phyloP scores from a whole-genome alignment of 2,329 filamentous ascomycete species.

The Immersiporthe knoxdaviesiana region DNA sequence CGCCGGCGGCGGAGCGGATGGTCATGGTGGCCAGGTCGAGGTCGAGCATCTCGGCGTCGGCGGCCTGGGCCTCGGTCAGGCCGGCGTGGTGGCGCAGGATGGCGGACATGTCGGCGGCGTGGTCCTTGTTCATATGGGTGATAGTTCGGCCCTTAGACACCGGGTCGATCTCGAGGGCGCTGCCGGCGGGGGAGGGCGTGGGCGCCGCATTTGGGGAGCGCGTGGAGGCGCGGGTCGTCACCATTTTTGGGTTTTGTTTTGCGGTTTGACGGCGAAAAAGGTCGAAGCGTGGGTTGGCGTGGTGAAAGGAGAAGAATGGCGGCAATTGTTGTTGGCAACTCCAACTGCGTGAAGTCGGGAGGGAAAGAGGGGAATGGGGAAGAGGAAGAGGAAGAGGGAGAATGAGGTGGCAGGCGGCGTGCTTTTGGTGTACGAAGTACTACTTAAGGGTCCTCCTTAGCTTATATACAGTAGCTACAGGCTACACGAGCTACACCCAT shows the following conservation, averaged over 20 bases:
- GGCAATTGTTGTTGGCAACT: background rate
- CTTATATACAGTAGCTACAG: background rate
- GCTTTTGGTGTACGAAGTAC: no score
- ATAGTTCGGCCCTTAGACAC: conserved; percentile 51
- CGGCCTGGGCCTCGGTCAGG: conserved; percentile 48
- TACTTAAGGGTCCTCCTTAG: background rate
- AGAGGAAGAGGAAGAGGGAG: background rate
- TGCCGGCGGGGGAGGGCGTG: conserved; percentile 6
- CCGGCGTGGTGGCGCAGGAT: conserved; percentile 76
- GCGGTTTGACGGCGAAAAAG: background rate
- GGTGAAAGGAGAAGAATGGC: background rate
- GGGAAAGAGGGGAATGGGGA: background rate
- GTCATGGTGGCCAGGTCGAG: conserved; percentile 66
- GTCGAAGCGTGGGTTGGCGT: background rate
- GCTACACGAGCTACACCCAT: no score
- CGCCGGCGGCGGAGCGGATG: conserved; percentile 54
- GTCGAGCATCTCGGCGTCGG: conserved; percentile 60
- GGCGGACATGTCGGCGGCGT: conserved; percentile 71
- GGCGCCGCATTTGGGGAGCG: conserved; percentile 16
- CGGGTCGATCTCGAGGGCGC: conserved; percentile 27
- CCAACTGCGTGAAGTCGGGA: background rate
- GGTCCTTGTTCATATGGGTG: conserved; percentile 86
- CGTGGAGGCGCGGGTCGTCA: conserved; percentile 24
- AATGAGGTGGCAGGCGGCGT: background rate
- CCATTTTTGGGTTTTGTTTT: conserved; percentile 19